Percentiles rank a stretch among this genome's conserved stretches.
phyloP scores from a whole-genome alignment of 2,329 filamentous ascomycete genomes.

The Teratosphaeria pseudoeucalypti region DNA sequence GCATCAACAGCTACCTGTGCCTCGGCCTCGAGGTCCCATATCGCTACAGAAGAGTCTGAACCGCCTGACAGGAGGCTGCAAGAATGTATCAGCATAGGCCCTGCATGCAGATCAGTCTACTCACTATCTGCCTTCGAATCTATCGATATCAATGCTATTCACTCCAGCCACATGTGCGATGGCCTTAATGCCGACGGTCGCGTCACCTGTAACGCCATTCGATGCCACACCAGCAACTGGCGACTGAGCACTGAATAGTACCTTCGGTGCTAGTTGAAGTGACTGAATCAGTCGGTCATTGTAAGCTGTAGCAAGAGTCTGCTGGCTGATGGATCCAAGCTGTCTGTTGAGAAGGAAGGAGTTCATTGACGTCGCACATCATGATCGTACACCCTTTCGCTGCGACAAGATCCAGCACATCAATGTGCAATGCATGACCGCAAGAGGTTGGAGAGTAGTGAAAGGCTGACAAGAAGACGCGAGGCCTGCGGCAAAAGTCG shows the following conservation, averaged over 20 bases:
- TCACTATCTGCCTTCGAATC: conserved; percentile 67
- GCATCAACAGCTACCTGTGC: conserved; percentile 6
- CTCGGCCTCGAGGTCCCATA: conserved; percentile 72
- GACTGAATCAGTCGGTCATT: conserved; percentile 56
- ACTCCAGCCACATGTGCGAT: conserved; percentile 33
- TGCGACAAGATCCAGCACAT: neutral
- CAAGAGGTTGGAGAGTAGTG: neutral
- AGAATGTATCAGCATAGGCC: neutral
- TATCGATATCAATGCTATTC: conserved; percentile 68
- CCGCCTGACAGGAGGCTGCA: conserved; percentile 70
- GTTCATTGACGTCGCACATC: conserved; percentile 46
- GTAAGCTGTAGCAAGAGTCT: conserved; percentile 54
- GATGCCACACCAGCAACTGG: conserved; percentile 29
- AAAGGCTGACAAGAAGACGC: neutral
- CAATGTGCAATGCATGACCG: neutral
- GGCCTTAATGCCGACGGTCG: neutral
- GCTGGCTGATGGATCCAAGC: conserved; percentile 54
- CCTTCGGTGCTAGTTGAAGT: conserved; percentile 55
- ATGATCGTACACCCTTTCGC: neutral
- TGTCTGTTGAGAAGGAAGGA: conserved; percentile 65
- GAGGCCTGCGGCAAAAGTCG: neutral
- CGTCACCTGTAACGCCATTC: neutral
- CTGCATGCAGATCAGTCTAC: conserved; percentile 11
- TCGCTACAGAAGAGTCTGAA: conserved; percentile 68
- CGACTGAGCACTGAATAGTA: conserved; percentile 55